phyloP scores from a whole-genome alignment of 768 basidiomycete species.

The Kwoniella newhampshirensis region DNA sequence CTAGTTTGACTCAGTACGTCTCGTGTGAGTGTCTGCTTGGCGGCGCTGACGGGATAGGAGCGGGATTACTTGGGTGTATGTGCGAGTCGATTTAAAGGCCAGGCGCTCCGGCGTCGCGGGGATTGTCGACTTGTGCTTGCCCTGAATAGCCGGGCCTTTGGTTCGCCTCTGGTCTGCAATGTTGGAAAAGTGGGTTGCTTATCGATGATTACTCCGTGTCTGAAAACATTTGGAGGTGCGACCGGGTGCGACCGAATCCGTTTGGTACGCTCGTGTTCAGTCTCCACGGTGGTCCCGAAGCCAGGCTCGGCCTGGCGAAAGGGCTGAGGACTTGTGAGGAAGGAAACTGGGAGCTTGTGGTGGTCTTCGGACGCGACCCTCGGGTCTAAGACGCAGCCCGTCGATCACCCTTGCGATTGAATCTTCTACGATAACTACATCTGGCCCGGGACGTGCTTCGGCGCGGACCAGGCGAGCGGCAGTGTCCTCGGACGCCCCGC shows the following conservation, averaged over 20 bases:
- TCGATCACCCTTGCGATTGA: constrained; percentile 2
- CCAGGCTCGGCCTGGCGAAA: constrained; percentile 49
- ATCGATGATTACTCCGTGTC: constrained; percentile 54
- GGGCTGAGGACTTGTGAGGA: constrained; percentile 57
- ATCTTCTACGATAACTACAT: constrained; percentile 16
- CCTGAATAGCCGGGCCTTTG: constrained; percentile 3
- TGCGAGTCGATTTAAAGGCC: too few relatives aligned
- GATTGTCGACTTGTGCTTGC: too few relatives aligned
- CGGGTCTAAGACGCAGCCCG: constrained; percentile 6
- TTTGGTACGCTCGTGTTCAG: constrained; percentile 35
- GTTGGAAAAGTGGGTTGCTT: constrained; percentile 53
- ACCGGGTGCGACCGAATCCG: constrained; percentile 32
- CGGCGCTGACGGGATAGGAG: too few relatives aligned
- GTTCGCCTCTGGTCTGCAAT: constrained; percentile 21
- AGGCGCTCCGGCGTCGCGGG: too few relatives aligned
- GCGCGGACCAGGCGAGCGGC: constrained; percentile 27
- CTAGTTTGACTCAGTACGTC: too few relatives aligned
- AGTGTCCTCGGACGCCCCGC: constrained; percentile 4
- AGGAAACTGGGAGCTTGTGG: constrained; percentile 56
- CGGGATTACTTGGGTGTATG: too few relatives aligned
- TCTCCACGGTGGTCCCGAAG: constrained; percentile 53
- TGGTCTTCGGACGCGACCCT: constrained; percentile 17
- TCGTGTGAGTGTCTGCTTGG: too few relatives aligned
- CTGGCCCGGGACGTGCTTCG: constrained; percentile 20
- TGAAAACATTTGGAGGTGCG: constrained; percentile 53